Evolutionary conservation across 2,329 filamentous ascomycete genomes (phyloP).

Genomic region (Lecanicillium sp.): DNA sequence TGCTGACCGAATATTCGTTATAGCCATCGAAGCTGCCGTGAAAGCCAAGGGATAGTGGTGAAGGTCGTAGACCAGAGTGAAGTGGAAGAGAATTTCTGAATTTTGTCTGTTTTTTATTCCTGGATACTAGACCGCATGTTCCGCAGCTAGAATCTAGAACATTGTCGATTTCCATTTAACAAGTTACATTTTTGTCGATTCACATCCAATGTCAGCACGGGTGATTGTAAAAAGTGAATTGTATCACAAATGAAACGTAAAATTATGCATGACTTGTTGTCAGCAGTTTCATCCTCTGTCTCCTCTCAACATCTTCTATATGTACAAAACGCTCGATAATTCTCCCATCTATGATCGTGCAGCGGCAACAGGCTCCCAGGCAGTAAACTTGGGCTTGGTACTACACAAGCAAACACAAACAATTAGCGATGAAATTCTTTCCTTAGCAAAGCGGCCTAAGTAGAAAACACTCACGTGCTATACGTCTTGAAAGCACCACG

Average conservation of each 20-base stretch:
- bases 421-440: constrained; percentile 13
- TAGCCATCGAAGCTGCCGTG: constrained; percentile 34
- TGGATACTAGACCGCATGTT: neutral
- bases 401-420: constrained; percentile 21
- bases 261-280: neutral
- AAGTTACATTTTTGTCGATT: neutral
- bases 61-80: neutral
- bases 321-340: neutral
- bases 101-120: neutral
- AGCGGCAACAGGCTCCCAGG: constrained; percentile 42
- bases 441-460: neutral
- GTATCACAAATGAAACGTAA: neutral
- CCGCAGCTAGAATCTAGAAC: neutral
- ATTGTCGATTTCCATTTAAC: neutral
- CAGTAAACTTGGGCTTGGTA: constrained; percentile 43
- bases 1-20: constrained; percentile 17
- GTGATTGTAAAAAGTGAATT: neutral
- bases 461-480: constrained; percentile 68
- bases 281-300: constrained; percentile 10
- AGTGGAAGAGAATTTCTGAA: neutral
- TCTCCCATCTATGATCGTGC: constrained; percentile 19
- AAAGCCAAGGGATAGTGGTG: constrained; percentile 17
- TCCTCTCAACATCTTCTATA: constrained; percentile 6
- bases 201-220: too few species aligned
- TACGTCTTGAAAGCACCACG: constrained; percentile 86